Evolutionary conservation across 495 filamentous ascomycete genomes (phyloP), one percentile per base, ranked within the genome.

Genomic region (Aspergillus panamensis): DNA sequence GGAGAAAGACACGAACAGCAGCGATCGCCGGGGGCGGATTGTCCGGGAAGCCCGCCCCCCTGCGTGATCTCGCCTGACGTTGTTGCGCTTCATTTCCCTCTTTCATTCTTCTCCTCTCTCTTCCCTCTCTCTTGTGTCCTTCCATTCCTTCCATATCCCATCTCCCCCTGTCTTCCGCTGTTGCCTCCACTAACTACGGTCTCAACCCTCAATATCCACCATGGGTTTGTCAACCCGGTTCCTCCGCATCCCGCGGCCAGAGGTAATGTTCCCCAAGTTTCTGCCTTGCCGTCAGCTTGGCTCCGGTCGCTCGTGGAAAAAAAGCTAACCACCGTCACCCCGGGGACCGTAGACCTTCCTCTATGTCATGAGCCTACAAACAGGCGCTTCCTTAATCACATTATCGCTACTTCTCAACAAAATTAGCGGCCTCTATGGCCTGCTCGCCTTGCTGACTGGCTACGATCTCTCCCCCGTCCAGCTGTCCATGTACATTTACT

Each of bases 351-450:
- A 91, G 89, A 82, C 84, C 48, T 96, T 95, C 74, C 84, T 96
- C 61, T 87, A 87, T 68, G 68, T 90, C 60, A 89, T 95, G 77
- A 88, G 87, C 72, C 84, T 96, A 51, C 88, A 89, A 58, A 91
- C 89, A 32, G 91, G 89, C 63, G 86, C 88, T 40, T 89, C 92
- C 55, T 77, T 96, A 55, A 87, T 94, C 57, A 84, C 87, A 6
- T 77, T 93, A 59, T 84, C 88, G 10, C 77, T 93, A 53, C 73
- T 94, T 30, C 80, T 96, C 68, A 96, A 96, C 77, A 96, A 96
- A 73, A 80, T 88, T 60, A 90, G 89, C 54, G 90, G 90, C 53
- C 75, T 96, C 60, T 96, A 92, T 73, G 92, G 92, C 64, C 78
- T 96, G 51, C 87, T 96, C 57, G 90, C 92, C 48, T 78, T 95